These are phyloP conservation scores for Chytridium lagenaria DNA, from an alignment of 371 early-diverging fungal genomes.

Conservation along the genomic window DNA sequence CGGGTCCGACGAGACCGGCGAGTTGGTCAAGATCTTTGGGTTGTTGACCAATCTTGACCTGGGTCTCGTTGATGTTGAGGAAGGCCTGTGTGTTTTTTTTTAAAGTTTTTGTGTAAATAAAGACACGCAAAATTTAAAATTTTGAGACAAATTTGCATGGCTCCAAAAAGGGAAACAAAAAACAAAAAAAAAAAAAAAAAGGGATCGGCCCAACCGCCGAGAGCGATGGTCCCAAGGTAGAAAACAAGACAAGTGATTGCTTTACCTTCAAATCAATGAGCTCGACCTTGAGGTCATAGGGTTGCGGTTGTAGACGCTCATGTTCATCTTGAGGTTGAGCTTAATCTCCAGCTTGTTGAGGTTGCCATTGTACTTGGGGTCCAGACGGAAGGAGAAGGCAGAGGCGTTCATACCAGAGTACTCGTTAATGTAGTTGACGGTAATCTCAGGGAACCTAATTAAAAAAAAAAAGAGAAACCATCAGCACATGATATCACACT, in stretches of 20 bases:
- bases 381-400: slow-evolving; percentile 27
- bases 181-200: too few relatives aligned
- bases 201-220: too few relatives aligned
- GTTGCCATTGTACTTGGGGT: slow-evolving; percentile 22
- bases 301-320: slow-evolving; percentile 34
- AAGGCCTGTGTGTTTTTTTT: too few relatives aligned
- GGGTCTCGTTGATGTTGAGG: neutral
- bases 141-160: too few relatives aligned
- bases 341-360: slow-evolving; percentile 28
- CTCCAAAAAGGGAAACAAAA: too few relatives aligned
- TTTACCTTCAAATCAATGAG: slow-evolving; percentile 16
- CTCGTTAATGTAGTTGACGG: neutral
- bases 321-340: slow-evolving; percentile 26
- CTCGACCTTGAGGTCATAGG: slow-evolving; percentile 29
- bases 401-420: neutral
- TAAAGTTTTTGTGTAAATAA: too few relatives aligned
- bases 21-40: neutral
- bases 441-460: neutral
- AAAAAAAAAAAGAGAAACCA: too few relatives aligned
- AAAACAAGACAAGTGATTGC: too few relatives aligned
- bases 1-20: neutral
- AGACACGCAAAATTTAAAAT: too few relatives aligned
- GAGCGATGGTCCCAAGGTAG: too few relatives aligned
- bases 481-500: too few relatives aligned
- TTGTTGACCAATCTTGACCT: neutral